Evolutionary conservation across 345 rosid genomes (phyloP).

Genomic region (Anacardium occidentale): DNA sequence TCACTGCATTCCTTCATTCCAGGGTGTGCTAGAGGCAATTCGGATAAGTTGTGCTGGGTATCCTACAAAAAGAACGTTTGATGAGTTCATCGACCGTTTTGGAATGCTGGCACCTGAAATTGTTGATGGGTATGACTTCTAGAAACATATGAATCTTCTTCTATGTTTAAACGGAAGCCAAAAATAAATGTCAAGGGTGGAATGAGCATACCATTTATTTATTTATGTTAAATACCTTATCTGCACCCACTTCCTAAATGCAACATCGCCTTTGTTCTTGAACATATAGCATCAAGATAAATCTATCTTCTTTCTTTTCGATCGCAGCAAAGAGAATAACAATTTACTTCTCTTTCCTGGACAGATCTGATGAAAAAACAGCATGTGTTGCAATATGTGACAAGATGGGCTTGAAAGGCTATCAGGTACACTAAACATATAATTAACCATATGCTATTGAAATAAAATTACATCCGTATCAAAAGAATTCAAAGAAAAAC

Average conservation of each 20-base stretch:
- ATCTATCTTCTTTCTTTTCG: neutral
- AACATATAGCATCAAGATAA: neutral
- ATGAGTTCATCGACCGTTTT: slow-evolving; percentile 77
- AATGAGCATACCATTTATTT: neutral
- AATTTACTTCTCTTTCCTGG: neutral
- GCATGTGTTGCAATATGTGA: slow-evolving; percentile 54
- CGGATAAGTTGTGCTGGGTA: slow-evolving; percentile 86
- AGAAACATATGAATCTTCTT: neutral
- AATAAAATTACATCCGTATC: neutral
- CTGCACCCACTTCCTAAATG: neutral
- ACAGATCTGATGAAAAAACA: slow-evolving; percentile 56
- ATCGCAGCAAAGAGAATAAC: neutral
- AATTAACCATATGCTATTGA: neutral
- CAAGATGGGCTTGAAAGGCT: slow-evolving; percentile 58
- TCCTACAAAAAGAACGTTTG: slow-evolving; percentile 75
- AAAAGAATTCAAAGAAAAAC: neutral
- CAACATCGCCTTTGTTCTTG: neutral
- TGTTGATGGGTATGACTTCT: slow-evolving; percentile 50
- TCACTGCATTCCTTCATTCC: slow-evolving; percentile 7
- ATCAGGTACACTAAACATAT: slow-evolving; percentile 45
- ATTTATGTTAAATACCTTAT: neutral
- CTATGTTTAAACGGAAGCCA: neutral
- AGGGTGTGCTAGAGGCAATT: slow-evolving; percentile 71
- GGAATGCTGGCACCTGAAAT: slow-evolving; percentile 67
- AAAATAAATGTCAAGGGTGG: slow-evolving; percentile 7